Evolutionary conservation across 768 basidiomycete species (phyloP).

Genomic region (Candolleomyces eurysporus): DNA sequence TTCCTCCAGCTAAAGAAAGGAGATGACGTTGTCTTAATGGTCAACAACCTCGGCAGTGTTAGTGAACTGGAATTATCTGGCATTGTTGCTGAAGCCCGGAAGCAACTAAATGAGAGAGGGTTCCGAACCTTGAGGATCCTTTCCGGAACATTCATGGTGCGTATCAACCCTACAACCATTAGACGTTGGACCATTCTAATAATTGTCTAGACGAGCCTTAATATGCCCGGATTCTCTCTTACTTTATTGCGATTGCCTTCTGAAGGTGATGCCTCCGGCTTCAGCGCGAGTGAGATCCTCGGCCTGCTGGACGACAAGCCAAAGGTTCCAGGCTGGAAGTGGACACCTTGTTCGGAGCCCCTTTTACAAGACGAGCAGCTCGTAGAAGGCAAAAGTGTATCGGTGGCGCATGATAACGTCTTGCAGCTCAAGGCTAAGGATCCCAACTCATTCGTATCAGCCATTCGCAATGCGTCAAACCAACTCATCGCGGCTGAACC

Average conservation of each 20-base stretch:
- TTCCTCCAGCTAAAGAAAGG: slow-evolving; percentile 70
- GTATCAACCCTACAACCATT: slow-evolving; percentile 7
- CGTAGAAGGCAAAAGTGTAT: neutral
- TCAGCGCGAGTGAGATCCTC: slow-evolving; percentile 45
- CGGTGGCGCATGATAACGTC: slow-evolving; percentile 9
- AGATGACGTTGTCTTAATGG: slow-evolving; percentile 73
- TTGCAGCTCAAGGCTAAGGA: slow-evolving; percentile 33
- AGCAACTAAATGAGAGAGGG: slow-evolving; percentile 51
- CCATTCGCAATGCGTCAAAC: slow-evolving; percentile 58
- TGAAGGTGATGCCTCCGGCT: slow-evolving; percentile 33
- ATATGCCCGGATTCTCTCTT: slow-evolving; percentile 91
- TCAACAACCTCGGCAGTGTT: slow-evolving; percentile 87
- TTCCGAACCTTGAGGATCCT: slow-evolving; percentile 63
- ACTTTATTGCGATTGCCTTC: slow-evolving; percentile 75
- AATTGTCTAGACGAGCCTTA: slow-evolving; percentile 68
- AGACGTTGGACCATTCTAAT: neutral
- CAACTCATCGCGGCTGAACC: slow-evolving; percentile 77
- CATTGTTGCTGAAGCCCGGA: slow-evolving; percentile 60
- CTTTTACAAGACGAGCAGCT: slow-evolving; percentile 15
- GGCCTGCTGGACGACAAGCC: slow-evolving; percentile 68
- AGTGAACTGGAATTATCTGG: slow-evolving; percentile 80
- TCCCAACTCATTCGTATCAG: slow-evolving; percentile 47
- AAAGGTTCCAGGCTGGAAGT: slow-evolving; percentile 83
- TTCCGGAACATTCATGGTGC: slow-evolving; percentile 84
- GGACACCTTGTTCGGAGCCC: slow-evolving; percentile 54